Base-by-base conservation (phyloP, 371 early-diverging fungal genomes). In the Apophysomyces ossiformis region DNA sequence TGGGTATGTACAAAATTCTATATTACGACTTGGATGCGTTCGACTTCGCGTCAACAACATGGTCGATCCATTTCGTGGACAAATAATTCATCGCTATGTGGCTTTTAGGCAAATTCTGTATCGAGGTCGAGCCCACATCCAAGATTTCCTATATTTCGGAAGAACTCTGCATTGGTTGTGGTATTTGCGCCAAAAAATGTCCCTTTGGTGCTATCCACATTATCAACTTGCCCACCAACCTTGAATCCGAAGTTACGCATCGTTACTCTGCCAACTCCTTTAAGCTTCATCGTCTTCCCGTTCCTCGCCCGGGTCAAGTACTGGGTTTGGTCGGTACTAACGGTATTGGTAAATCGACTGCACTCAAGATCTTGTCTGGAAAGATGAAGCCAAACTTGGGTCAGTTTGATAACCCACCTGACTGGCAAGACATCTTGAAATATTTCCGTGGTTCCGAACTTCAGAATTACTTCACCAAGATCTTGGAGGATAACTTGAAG, bases 381-480 rank as follows among this genome's bases (percentile, higher is more conserved):
- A 93, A 96, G 79, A 87, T 96, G 75, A 99, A 99, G 89, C 99
- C 99, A 64, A 99, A 99, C 82, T 85, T 99, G 77, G 99, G 99
- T 32, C 79, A 82, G 65, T 98, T 84, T 70, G 91, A 89, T 35
- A 82, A 90, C 65, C 92, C 95, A 47, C 99, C 99, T 26, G 97
- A 96, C 69, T 99, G 99, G 99, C 90, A 93, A 78, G 96, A 95
- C 67, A 96, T 99, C 68, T 78, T 99, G 58, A 93, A 93, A 76
- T 87, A 98, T 76, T 99, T 98, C 91, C 94, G 99, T 75, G 99
- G 99, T 65, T 95, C 95, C 36, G 99, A 99, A 84, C 85, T 99
- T 66, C 99, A 99, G 73, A 98, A 96, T 85, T 99, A 96, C 87
- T 99, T 99, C 75, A 98, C 96, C 67, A 97, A 97, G 85, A 93